phyloP scores from a whole-genome alignment of 768 basidiomycete genomes.

The Mycena belliarum region DNA sequence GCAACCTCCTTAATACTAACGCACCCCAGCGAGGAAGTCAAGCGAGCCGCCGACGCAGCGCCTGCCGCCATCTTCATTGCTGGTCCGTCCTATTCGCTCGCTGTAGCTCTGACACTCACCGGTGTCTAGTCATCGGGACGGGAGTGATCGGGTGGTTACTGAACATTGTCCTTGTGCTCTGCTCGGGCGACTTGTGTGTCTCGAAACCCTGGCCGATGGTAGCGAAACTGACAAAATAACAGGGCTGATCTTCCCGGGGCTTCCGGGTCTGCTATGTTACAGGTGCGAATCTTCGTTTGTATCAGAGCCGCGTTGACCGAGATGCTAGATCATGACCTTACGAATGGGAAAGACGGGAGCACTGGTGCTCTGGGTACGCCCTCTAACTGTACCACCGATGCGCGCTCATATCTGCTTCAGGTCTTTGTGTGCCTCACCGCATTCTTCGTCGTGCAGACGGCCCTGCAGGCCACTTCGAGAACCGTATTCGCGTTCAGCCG shows the following conservation, averaged over 20 bases:
- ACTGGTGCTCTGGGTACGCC: constrained; percentile 71
- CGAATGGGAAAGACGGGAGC: constrained; percentile 79
- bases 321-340: constrained; percentile 62
- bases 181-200: constrained; percentile 72
- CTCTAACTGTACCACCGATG: background rate
- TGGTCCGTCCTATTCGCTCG: constrained; percentile 9
- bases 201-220: background rate
- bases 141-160: constrained; percentile 82
- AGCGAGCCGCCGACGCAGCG: constrained; percentile 71
- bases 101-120: background rate
- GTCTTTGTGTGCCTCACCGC: constrained; percentile 81
- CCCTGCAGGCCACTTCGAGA: constrained; percentile 80
- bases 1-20: constrained; percentile 7
- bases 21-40: constrained; percentile 68
- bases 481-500: constrained; percentile 85
- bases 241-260: constrained; percentile 68
- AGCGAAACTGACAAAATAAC: background rate
- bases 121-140: constrained; percentile 67
- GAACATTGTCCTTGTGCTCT: constrained; percentile 85
- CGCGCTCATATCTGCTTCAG: constrained; percentile 30
- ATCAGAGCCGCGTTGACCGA: background rate
- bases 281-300: constrained; percentile 35
- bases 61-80: constrained; percentile 33
- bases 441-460: constrained; percentile 81
- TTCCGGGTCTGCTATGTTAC: constrained; percentile 72